Base-by-base conservation (phyloP, 345 rosid species). In the Nasturtium officinale region DNA sequence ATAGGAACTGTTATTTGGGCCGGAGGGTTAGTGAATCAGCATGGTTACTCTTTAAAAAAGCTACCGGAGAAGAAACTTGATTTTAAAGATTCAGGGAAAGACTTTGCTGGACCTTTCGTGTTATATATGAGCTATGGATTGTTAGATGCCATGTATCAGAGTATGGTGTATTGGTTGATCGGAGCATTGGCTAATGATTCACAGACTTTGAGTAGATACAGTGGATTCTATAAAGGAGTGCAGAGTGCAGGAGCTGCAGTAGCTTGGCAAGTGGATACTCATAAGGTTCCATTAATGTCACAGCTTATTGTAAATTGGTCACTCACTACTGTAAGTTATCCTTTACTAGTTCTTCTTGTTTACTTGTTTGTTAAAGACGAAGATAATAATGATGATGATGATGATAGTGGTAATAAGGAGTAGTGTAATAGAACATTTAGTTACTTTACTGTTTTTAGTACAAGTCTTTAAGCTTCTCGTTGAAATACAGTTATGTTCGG, bases 231-330 rank as follows among this genome's bases (percentile, higher is more conserved):
- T 65, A 94, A 94, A 73, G 96, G 98, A 51, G 89, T 94, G 69
- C 98, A 94, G 43, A 94, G 97, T 40, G 98, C 97, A 26, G 97
- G 98, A 40, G 97, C 89, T 13, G 98, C 96, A 2, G 85, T 91
- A 8, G 98, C 98, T 17, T 94, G 98, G 98, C 98, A 94, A 80
- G 77, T 94, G 5, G 98, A 94, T 63, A 67, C 86, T 2, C 88
- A 62, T 73, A 85, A 89, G 50, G 91, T 88, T 28, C 70, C 96
- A 10, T 72, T 83, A 61, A 79, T 89, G 29, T 53, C 83, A 0
- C 91, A 89, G 74, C 80, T 91, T 68, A 67, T 87, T 42, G 67
- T 88, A 21, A 94, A 91, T 30, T 94, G 98, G 98, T 81, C 87
- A 4, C 90, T 94, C 16, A 91, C 96, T 29, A 88, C 88, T 1